Conservation (phyloP, 2,329 filamentous ascomycete species). For the Hymenotorrendiella dingleyae region DNA sequence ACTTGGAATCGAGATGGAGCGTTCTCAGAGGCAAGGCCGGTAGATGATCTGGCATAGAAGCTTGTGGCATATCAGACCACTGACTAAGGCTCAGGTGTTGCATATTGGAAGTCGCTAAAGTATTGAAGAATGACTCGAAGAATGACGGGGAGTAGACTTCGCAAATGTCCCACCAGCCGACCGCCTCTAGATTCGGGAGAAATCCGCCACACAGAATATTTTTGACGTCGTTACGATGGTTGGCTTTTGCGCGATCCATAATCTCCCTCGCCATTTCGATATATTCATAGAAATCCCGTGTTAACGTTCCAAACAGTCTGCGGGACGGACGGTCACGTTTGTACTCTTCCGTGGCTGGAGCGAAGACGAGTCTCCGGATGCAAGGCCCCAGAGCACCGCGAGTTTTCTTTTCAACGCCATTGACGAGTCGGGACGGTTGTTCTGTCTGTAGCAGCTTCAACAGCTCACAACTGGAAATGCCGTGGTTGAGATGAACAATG, state of each 20-base stretch:
- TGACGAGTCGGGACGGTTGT: not conserved
- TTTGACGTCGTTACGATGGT: too few species aligned
- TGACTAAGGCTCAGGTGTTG: not conserved
- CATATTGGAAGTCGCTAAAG: not conserved
- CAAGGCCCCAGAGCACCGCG: not conserved
- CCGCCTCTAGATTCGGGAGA: not conserved
- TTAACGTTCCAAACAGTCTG: not conserved
- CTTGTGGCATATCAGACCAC: not conserved
- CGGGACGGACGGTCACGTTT: not conserved
- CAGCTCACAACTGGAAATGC: not conserved
- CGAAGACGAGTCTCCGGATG: too few species aligned
- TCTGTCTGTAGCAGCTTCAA: not conserved
- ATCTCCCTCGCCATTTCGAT: too few species aligned
- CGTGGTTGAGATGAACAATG: slow-evolving; percentile 5
- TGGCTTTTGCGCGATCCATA: too few species aligned
- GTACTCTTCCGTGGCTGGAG: too few species aligned
- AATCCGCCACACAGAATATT: not conserved
- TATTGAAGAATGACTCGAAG: not conserved
- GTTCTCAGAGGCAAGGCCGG: not conserved
- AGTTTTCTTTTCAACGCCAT: not conserved
- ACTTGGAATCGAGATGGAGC: not conserved
- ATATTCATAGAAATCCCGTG: not conserved
- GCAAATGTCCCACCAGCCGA: not conserved
- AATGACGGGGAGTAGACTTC: not conserved
- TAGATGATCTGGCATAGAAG: not conserved